Base-by-base conservation (phyloP, 2,329 filamentous ascomycete species). In the Fusarium liriodendri region DNA sequence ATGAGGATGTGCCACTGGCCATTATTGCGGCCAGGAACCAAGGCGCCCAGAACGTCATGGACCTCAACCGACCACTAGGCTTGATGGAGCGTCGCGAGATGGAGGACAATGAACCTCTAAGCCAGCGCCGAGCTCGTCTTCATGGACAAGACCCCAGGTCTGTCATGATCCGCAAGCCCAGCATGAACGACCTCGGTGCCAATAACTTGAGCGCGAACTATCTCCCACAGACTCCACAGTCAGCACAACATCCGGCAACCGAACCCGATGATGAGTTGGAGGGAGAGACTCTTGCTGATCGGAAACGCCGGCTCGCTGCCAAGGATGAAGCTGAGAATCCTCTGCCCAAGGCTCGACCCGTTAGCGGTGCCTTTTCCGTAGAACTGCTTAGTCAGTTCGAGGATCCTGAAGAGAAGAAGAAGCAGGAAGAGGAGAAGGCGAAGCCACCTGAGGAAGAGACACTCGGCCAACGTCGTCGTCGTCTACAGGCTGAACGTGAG, bases 21-120 rank as follows among this genome's bases (percentile, higher is more conserved):
- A 87, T 98, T 74, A 87, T 99, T 18, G 91, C 92, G 0, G 87
- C 86, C 45, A 90, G 90, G 72, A 86, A 89, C 9, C 85, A 88
- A n/a, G 87, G 87, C 14, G 83, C 84, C 35, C 83, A 86, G 67
- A 85, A 87, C 58, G 82, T 87, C 69, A 86, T 87, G 66, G 88
- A 89, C 83, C 78, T 91, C 72, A 88, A 91, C 82, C 84, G 91
- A 13, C 93, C 94, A 0, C 81, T 95, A 6, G 94, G 94, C 6
- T 82, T 97, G 65, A 92, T 97, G 86, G 93, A 97, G 79, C 91
- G 90, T 77, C 91, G 94, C 55, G 93, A 97, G 68, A 85, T 97
- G 74, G 97, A 99, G 80, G 97, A 99, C 78, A 97, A 95, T 64
- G 97, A 98, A 80, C 95, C 97, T 0, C 86, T 98, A 22, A 95